phyloP scores from a whole-genome alignment of 345 rosid species.

The Cardiospermum halicacabum region DNA sequence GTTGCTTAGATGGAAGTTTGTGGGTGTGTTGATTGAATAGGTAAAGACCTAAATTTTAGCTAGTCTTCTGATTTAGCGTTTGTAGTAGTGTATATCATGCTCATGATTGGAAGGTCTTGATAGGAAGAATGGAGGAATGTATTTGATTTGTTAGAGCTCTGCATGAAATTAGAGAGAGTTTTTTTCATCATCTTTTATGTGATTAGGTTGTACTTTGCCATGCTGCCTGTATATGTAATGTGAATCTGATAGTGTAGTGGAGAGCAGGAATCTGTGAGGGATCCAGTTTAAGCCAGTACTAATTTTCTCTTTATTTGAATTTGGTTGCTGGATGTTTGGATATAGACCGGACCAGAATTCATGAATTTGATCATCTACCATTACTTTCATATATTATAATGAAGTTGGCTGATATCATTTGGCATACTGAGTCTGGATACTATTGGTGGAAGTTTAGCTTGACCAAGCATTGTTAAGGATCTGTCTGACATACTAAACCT shows the following conservation, averaged over 20 bases:
- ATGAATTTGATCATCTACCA: neutral
- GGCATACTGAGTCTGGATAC: neutral
- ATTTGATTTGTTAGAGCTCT: neutral
- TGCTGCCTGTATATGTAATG: neutral
- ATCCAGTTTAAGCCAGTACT: neutral
- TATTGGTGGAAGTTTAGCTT: neutral
- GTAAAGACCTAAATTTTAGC: neutral
- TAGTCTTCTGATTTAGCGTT: neutral
- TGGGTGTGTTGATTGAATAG: neutral
- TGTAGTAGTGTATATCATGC: neutral
- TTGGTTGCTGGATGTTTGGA: neutral
- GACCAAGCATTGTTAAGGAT: neutral
- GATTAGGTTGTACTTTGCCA: neutral
- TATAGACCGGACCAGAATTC: neutral
- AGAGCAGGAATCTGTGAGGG: neutral
- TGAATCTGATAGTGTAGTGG: neutral
- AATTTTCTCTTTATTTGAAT: neutral
- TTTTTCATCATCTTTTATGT: neutral
- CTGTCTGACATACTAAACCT: neutral
- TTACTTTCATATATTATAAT: neutral
- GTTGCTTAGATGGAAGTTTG: neutral
- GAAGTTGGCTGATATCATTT: neutral
- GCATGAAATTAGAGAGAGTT: neutral
- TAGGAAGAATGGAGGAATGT: neutral
- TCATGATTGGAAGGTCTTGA: neutral